phyloP scores from a whole-genome alignment of 495 filamentous ascomycete species.

The Hypoxylon lenormandii region DNA sequence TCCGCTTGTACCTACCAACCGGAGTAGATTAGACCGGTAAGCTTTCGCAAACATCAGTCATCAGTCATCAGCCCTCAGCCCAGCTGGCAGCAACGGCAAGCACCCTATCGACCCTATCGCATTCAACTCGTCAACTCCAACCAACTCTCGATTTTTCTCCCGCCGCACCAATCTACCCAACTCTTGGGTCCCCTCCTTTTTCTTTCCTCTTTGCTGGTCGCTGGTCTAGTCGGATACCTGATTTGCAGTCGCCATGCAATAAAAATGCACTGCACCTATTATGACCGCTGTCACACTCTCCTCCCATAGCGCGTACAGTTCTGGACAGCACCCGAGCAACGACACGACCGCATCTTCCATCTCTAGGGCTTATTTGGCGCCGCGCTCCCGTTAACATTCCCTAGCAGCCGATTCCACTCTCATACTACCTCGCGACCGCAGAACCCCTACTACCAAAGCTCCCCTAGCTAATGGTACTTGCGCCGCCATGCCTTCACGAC shows the following conservation, averaged over 20 bases:
- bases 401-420: constrained; percentile 8
- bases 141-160: constrained; percentile 20
- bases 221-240: not conserved
- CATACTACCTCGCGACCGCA: constrained; percentile 14
- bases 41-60: constrained; percentile 42
- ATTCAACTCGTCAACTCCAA: constrained; percentile 21
- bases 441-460: constrained; percentile 8
- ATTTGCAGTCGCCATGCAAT: constrained; percentile 16
- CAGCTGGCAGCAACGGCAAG: no score
- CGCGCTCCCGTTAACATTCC: constrained; percentile 6
- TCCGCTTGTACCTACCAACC: constrained; percentile 41
- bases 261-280: constrained; percentile 37
- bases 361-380: constrained; percentile 18
- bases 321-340: constrained; percentile 28
- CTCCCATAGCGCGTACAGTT: constrained; percentile 40
- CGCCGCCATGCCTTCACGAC: constrained; percentile 42
- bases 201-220: not conserved
- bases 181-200: not conserved
- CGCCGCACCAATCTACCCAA: constrained; percentile 21
- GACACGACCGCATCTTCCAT: constrained; percentile 29
- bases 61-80: no score
- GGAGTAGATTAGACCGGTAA: constrained; percentile 33
- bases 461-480: constrained; percentile 25
- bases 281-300: constrained; percentile 42
- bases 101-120: constrained; percentile 17